Conservation (phyloP, 345 rosid species). For the Boechera stricta region DNA sequence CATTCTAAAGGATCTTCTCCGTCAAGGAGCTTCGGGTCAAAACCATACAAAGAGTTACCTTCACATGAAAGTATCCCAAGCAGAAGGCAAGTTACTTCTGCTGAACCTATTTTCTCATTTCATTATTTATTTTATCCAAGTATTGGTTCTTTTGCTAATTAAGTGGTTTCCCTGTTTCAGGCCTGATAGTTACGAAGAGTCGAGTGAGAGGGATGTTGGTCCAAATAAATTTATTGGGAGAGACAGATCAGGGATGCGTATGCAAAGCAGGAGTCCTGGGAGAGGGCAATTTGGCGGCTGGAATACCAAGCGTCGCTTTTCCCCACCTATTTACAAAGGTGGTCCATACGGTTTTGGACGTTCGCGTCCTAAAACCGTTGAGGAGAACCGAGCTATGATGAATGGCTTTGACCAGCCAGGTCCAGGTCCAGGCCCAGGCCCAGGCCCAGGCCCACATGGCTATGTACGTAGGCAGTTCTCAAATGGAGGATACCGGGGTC, state of each 20-base stretch:
- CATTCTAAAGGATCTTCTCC: constrained; percentile 34
- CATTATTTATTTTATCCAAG: not conserved
- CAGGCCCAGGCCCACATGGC: constrained; percentile 48
- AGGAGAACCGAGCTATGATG: constrained; percentile 43
- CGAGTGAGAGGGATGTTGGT: constrained; percentile 8
- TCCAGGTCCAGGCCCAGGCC: not conserved
- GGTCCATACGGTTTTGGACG: constrained; percentile 43
- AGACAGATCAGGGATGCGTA: constrained; percentile 44
- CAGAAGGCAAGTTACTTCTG: constrained; percentile 48
- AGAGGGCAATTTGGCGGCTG: constrained; percentile 39
- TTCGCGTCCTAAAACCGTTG: constrained; percentile 44
- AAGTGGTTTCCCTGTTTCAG: constrained; percentile 44
- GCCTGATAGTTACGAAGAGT: constrained; percentile 43
- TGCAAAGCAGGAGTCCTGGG: constrained; percentile 48
- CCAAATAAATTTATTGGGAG: constrained; percentile 42
- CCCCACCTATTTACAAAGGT: constrained; percentile 34
- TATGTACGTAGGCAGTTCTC: constrained; percentile 47
- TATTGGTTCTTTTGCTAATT: not conserved
- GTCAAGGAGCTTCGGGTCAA: constrained; percentile 18
- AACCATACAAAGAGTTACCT: constrained; percentile 35
- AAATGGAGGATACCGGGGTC: constrained; percentile 45
- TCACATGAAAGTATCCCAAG: constrained; percentile 42
- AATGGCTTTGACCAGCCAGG: constrained; percentile 36
- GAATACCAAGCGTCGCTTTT: constrained; percentile 47
- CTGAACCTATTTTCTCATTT: not conserved